phyloP scores from a whole-genome alignment of 2,329 filamentous ascomycete species.

The Fusarium armeniacum region DNA sequence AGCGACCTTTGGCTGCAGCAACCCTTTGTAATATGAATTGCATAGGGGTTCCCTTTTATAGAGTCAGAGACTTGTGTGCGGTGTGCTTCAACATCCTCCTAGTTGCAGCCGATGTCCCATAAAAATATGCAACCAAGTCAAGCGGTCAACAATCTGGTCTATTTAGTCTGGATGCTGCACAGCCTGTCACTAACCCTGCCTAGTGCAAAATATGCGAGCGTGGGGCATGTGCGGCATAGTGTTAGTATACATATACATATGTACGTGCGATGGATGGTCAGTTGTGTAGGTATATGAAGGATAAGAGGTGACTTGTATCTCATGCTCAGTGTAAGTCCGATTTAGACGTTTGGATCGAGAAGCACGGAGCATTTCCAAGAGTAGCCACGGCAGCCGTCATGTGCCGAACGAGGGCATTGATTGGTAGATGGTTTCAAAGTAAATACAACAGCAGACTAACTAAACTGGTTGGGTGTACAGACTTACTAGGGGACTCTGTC shows the following conservation, averaged over 20 bases:
- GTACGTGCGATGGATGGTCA: conserved; percentile 6
- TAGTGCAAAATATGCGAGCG: conserved; percentile 46
- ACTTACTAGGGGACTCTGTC: conserved; percentile 25
- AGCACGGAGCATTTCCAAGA: conserved; percentile 46
- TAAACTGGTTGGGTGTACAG: not conserved
- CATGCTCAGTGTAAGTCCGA: conserved; percentile 18
- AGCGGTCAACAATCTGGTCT: conserved; percentile 49
- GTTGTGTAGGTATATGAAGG: conserved; percentile 8
- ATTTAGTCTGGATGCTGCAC: conserved; percentile 41
- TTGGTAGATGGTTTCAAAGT: conserved; percentile 37
- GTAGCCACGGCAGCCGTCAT: conserved; percentile 24
- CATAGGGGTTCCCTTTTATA: conserved; percentile 48
- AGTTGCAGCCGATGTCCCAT: conserved; percentile 51
- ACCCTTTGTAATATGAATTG: conserved; percentile 45
- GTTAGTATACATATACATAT: conserved; percentile 3
- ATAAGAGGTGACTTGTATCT: conserved; percentile 5
- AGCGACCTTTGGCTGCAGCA: not conserved
- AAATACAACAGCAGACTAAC: not conserved
- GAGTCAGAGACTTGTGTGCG: conserved; percentile 50
- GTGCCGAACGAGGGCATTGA: conserved; percentile 39
- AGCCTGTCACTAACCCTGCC: conserved; percentile 36
- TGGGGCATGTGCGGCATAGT: conserved; percentile 35
- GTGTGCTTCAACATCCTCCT: conserved; percentile 49
- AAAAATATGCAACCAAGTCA: conserved; percentile 52
- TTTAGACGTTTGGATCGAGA: conserved; percentile 31